These are phyloP conservation scores for Porphyra umbilicalis DNA, from an alignment of 31 red algal species.

Conservation along the genomic window DNA sequence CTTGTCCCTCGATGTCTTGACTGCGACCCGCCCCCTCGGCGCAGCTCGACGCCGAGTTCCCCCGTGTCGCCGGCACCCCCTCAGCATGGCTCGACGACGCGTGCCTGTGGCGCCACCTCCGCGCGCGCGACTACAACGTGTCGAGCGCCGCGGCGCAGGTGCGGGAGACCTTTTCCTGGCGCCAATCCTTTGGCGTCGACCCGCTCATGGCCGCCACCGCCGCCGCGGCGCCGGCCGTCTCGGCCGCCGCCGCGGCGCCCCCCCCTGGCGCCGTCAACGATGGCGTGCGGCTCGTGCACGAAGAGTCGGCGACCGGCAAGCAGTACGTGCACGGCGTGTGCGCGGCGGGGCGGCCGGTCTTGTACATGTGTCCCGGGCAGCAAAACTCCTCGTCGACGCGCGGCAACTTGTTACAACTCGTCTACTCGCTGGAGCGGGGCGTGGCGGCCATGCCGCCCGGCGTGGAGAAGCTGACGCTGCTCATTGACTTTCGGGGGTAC, in stretches of 20 bases:
- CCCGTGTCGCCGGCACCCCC: not conserved
- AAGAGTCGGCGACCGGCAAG: slow-evolving; percentile 55
- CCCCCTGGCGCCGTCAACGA: slow-evolving; percentile 9
- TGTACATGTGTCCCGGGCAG: slow-evolving; percentile 39
- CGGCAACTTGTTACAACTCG: slow-evolving; percentile 33
- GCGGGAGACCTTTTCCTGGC: slow-evolving; percentile 47
- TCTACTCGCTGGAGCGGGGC: slow-evolving; percentile 91
- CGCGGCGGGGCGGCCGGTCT: slow-evolving; percentile 22
- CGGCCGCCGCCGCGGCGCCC: not conserved
- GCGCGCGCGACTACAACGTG: slow-evolving; percentile 35
- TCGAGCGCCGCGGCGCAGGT: slow-evolving; percentile 34
- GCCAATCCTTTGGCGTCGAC: slow-evolving; percentile 4
- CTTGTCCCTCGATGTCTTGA: not conserved
- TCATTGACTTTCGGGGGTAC: slow-evolving; percentile 64
- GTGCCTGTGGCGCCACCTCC: slow-evolving; percentile 39
- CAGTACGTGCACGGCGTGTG: slow-evolving; percentile 32
- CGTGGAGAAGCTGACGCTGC: slow-evolving; percentile 58
- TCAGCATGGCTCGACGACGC: slow-evolving; percentile 31
- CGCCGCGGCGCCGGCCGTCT: not conserved
- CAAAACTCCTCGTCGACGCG: slow-evolving; percentile 14
- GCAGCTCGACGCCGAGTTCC: not conserved
- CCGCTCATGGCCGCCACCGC: not conserved
- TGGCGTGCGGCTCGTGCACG: slow-evolving; percentile 20
- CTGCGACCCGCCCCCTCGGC: too few relatives aligned
- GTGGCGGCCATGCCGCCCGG: slow-evolving; percentile 14